These are phyloP conservation scores for Alliaria petiolata DNA, from an alignment of 345 rosid species.

Conservation along the genomic window DNA sequence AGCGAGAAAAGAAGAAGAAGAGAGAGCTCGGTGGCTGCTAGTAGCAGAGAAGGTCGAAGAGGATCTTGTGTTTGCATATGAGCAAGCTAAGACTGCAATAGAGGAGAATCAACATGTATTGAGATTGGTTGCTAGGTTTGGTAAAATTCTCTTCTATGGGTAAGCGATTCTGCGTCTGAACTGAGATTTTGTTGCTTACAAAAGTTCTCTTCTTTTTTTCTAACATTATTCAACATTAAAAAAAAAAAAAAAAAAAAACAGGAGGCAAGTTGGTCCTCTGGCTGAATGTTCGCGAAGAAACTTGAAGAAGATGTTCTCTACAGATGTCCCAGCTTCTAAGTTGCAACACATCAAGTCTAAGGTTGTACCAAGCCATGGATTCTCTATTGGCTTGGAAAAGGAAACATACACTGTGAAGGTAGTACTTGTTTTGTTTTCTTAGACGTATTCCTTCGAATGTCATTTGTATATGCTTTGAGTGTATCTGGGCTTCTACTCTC, in stretches of 20 bases:
- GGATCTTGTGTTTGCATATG: slow-evolving; percentile 47
- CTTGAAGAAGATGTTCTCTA: slow-evolving; percentile 33
- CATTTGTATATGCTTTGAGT: slow-evolving; percentile 2
- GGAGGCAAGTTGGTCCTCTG: slow-evolving; percentile 16
- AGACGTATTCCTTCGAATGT: slow-evolving; percentile 20
- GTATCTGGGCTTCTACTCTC: neutral
- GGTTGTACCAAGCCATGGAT: slow-evolving; percentile 39
- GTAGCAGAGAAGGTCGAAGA: slow-evolving; percentile 47
- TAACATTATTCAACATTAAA: neutral
- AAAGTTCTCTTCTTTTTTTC: neutral
- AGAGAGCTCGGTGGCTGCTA: slow-evolving; percentile 34
- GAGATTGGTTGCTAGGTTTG: slow-evolving; percentile 52
- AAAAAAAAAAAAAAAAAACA: too few species aligned
- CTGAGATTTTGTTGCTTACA: neutral
- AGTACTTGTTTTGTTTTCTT: slow-evolving; percentile 40
- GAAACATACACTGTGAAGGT: slow-evolving; percentile 53
- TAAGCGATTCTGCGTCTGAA: slow-evolving; percentile 28
- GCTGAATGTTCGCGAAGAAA: slow-evolving; percentile 30
- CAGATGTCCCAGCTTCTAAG: slow-evolving; percentile 42
- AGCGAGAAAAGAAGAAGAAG: slow-evolving; percentile 17
- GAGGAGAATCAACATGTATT: slow-evolving; percentile 20
- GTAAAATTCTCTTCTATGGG: slow-evolving; percentile 47
- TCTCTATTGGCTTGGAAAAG: slow-evolving; percentile 37
- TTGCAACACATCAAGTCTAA: slow-evolving; percentile 30
- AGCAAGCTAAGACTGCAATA: slow-evolving; percentile 29